Evolutionary conservation across 805 yeast species (phyloP).

Genomic region (Candida boleticola): DNA sequence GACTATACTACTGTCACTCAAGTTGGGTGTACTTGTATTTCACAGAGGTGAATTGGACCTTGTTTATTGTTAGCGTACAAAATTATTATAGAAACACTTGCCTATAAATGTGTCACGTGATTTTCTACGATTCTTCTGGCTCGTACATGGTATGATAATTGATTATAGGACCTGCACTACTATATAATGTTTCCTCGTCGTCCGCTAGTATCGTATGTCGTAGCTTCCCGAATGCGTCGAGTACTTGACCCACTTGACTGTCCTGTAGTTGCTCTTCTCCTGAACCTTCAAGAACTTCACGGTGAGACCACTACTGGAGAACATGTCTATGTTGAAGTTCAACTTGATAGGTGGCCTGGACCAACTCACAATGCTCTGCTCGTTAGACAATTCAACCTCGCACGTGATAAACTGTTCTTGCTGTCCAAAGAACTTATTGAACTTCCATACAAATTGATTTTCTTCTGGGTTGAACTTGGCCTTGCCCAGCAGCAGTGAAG

Average conservation of each 20-base stretch:
- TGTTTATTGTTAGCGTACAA: no score
- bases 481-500: slow-evolving; percentile 49
- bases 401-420: slow-evolving; percentile 61
- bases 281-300: slow-evolving; percentile 69
- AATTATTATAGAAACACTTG: no score
- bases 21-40: no score
- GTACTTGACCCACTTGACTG: slow-evolving; percentile 89
- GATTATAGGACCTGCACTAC: no score
- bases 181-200: no score
- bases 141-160: no score
- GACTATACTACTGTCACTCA: no score
- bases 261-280: slow-evolving; percentile 58
- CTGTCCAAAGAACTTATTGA: slow-evolving; percentile 65
- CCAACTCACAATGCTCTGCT: slow-evolving; percentile 40
- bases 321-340: slow-evolving; percentile 69
- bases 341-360: slow-evolving; percentile 73
- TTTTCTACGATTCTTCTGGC: no score
- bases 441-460: slow-evolving; percentile 64
- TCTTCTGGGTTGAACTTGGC: slow-evolving; percentile 68
- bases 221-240: slow-evolving; percentile 73
- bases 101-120: no score
- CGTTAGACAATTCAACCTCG: slow-evolving; percentile 39
- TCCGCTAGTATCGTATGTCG: slow-evolving; percentile 67
- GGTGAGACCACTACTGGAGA: slow-evolving; percentile 70
- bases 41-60: no score